These are phyloP conservation scores for Tolypocladium endophyticum DNA, from an alignment of 2,329 filamentous ascomycete species.

Conservation along the genomic window DNA sequence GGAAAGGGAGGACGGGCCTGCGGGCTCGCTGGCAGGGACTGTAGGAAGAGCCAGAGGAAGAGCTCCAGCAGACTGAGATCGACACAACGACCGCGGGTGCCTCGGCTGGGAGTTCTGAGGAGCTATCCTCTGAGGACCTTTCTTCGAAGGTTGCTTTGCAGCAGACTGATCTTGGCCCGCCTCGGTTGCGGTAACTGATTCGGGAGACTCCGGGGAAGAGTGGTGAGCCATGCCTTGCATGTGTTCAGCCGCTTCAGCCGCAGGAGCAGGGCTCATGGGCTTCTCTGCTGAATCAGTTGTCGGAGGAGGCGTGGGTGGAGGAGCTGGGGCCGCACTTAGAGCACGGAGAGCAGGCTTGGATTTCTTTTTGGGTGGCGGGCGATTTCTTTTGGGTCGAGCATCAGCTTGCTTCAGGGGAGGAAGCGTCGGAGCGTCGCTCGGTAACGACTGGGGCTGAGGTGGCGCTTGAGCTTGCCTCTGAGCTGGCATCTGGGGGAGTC, in stretches of 20 bases:
- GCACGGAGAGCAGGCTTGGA: constrained; percentile 2
- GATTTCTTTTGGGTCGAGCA: constrained; percentile 4
- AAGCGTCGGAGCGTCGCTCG: constrained; percentile 6
- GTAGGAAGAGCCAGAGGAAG: constrained; percentile 19
- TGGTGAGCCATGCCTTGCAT: neutral
- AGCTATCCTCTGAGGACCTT: constrained; percentile 1
- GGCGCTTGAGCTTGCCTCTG: neutral
- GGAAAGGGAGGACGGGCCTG: constrained; percentile 29
- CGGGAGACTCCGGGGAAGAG: neutral
- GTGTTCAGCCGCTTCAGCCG: neutral
- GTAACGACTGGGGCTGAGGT: constrained; percentile 4
- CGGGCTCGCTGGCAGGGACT: constrained; percentile 39
- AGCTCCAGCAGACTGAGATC: constrained; percentile 27
- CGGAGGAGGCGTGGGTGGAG: constrained; percentile 26
- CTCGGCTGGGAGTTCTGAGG: constrained; percentile 7
- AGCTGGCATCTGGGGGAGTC: neutral
- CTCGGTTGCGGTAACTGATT: neutral
- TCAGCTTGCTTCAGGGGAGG: constrained; percentile 13
- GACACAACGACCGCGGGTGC: constrained; percentile 15
- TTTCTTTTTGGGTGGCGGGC: constrained; percentile 10
- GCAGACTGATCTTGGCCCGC: neutral
- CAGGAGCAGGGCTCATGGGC: constrained; percentile 14
- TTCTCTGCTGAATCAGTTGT: constrained; percentile 27
- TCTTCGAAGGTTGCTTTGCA: neutral
- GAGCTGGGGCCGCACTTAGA: constrained; percentile 3